Conservation (phyloP, 208 protist genomes). For the Crithidia mellificae region DNA sequence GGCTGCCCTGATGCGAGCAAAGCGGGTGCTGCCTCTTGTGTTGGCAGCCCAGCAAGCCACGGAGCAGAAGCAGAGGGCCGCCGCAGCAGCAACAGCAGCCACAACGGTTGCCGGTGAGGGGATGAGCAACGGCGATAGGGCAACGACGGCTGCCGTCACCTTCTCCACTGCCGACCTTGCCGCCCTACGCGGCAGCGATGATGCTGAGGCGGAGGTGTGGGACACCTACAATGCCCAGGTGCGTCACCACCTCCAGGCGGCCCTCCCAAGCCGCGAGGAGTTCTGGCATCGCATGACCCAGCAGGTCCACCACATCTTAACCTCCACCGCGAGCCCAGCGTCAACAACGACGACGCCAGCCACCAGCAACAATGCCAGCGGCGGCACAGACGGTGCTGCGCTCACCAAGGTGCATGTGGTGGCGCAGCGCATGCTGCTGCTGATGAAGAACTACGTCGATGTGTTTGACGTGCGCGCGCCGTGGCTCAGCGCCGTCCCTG, state of each 20-base stretch:
- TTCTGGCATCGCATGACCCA: slow-evolving; percentile 93
- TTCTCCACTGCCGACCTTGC: slow-evolving; percentile 19
- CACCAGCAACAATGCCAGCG: no score
- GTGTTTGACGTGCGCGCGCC: slow-evolving; percentile 79
- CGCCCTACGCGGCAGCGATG: slow-evolving; percentile 25
- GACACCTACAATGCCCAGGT: slow-evolving; percentile 76
- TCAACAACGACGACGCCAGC: no score
- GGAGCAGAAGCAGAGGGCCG: neutral
- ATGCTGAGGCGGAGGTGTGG: slow-evolving; percentile 47
- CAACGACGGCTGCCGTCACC: neutral
- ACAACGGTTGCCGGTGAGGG: neutral
- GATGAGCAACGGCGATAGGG: neutral
- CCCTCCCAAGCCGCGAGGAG: slow-evolving; percentile 82
- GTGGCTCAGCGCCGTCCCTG: slow-evolving; percentile 77
- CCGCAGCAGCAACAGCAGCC: neutral
- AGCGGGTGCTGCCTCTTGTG: slow-evolving; percentile 59
- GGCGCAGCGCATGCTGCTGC: slow-evolving; percentile 72
- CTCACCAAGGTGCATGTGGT: slow-evolving; percentile 60
- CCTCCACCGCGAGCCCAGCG: neutral
- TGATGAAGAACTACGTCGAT: slow-evolving; percentile 78
- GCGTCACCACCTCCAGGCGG: slow-evolving; percentile 52
- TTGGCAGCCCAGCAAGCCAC: slow-evolving; percentile 40
- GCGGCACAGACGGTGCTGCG: slow-evolving; percentile 4
- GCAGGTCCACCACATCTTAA: slow-evolving; percentile 73
- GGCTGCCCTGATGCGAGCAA: slow-evolving; percentile 74